Conservation (phyloP, 345 rosid genomes). For the Populus simonii region DNA sequence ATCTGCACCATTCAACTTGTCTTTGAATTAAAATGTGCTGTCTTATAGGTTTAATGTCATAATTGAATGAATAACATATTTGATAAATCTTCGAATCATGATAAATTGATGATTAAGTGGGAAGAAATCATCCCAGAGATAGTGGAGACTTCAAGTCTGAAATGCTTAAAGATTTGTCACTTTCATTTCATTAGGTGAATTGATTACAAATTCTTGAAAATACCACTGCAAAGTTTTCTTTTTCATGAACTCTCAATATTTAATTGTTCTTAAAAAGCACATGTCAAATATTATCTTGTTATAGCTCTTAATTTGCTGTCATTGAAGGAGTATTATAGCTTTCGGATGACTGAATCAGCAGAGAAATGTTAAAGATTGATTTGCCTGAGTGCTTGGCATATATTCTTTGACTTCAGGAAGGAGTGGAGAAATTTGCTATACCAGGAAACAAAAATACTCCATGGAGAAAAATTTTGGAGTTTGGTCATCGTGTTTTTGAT, state of each 20-base stretch:
- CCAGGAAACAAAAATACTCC: constrained; percentile 57
- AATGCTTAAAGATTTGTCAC: no score
- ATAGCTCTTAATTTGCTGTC: background rate
- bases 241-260: background rate
- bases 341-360: background rate
- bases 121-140: no score
- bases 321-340: background rate
- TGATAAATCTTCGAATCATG: no score
- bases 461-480: constrained; percentile 74
- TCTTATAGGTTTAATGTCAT: no score
- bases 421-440: constrained; percentile 46
- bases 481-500: constrained; percentile 58
- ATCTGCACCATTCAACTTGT: no score
- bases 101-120: no score
- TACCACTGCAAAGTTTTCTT: background rate
- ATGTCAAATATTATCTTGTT: no score
- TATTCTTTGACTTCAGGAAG: constrained; percentile 43
- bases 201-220: background rate
- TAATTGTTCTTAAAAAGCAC: background rate
- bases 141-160: no score
- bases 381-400: background rate
- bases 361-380: background rate
- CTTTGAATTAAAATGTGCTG: no score
- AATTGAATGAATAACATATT: no score
- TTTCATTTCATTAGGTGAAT: background rate